Evolutionary conservation across 495 filamentous ascomycete species (phyloP).

Genomic region (Glarea lozoyensis): DNA sequence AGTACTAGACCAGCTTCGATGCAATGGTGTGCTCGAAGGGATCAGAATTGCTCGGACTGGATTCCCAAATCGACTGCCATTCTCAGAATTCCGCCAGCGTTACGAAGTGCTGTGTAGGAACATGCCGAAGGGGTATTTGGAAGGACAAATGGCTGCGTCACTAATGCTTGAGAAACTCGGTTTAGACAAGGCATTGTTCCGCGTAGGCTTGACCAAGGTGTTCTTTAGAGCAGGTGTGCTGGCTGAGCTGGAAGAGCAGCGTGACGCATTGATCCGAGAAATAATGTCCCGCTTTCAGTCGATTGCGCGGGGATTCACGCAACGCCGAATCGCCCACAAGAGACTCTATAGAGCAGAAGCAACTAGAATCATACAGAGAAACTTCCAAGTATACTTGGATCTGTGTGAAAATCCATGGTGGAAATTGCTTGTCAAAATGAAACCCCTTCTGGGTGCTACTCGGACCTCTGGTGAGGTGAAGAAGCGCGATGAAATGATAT

Average conservation of each 20-base stretch:
- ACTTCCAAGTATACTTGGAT: constrained; percentile 81
- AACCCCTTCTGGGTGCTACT: constrained; percentile 85
- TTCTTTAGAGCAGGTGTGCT: constrained; percentile 97
- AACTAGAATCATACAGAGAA: constrained; percentile 87
- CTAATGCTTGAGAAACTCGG: constrained; percentile 86
- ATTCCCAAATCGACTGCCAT: constrained; percentile 91
- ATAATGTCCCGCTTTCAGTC: constrained; percentile 96
- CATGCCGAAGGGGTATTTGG: constrained; percentile 84
- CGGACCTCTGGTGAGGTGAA: constrained; percentile 86
- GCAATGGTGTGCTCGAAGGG: constrained; percentile 97
- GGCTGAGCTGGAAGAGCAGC: constrained; percentile 91
- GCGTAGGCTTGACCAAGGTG: constrained; percentile 93
- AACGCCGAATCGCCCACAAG: constrained; percentile 82
- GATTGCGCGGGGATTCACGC: constrained; percentile 77
- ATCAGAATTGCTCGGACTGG: constrained; percentile 96
- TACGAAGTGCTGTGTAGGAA: constrained; percentile 93
- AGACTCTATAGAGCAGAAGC: constrained; percentile 90
- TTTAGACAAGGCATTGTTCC: constrained; percentile 77
- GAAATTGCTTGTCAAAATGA: constrained; percentile 92
- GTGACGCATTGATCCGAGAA: constrained; percentile 82
- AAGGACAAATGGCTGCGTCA: constrained; percentile 75
- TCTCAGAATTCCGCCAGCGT: constrained; percentile 87
- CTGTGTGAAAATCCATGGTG: constrained; percentile 94
- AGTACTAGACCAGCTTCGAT: constrained; percentile 90
- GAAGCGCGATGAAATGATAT: constrained; percentile 87